These are phyloP conservation scores for Tulasnella sp. DNA, from an alignment of 768 basidiomycete species.

Conservation along the genomic window DNA sequence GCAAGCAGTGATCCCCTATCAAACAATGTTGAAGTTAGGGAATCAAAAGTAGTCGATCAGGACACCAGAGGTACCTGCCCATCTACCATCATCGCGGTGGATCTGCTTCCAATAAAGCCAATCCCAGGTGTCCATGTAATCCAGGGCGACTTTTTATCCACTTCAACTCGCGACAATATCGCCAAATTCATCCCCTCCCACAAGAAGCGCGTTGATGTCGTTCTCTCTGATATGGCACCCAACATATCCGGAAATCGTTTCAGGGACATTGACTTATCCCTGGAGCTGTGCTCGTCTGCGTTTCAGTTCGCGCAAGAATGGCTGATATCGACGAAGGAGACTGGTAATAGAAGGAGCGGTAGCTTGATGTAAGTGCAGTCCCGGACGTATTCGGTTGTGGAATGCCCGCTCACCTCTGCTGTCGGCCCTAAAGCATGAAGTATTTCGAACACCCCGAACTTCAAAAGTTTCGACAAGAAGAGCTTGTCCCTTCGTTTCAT, in stretches of 20 bases:
- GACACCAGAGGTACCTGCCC: too few relatives aligned
- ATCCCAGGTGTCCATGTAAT: conserved; percentile 63
- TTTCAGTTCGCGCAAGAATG: conserved; percentile 45
- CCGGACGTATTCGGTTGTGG: conserved; percentile 5
- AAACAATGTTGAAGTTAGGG: not conserved
- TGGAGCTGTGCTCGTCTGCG: conserved; percentile 64
- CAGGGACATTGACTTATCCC: conserved; percentile 52
- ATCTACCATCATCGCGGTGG: conserved; percentile 56
- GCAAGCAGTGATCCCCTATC: not conserved
- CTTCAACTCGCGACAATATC: conserved; percentile 36
- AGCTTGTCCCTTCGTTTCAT: conserved; percentile 50
- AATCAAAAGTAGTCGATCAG: not conserved
- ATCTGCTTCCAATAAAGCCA: conserved; percentile 57
- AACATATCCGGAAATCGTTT: conserved; percentile 60
- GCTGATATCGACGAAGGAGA: conserved; percentile 35
- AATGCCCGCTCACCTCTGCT: conserved; percentile 13
- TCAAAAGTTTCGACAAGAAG: conserved; percentile 46
- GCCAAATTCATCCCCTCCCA: conserved; percentile 27
- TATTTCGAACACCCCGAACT: conserved; percentile 68
- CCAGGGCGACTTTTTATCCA: conserved; percentile 64
- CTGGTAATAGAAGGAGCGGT: conserved; percentile 35
- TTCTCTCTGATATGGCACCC: conserved; percentile 84
- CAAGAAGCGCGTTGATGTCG: conserved; percentile 41
- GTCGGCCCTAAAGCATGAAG: conserved; percentile 49
- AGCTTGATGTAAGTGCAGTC: conserved; percentile 40